Base-by-base conservation (phyloP, 306 rosid genomes). In the Dicorynia guianensis region DNA sequence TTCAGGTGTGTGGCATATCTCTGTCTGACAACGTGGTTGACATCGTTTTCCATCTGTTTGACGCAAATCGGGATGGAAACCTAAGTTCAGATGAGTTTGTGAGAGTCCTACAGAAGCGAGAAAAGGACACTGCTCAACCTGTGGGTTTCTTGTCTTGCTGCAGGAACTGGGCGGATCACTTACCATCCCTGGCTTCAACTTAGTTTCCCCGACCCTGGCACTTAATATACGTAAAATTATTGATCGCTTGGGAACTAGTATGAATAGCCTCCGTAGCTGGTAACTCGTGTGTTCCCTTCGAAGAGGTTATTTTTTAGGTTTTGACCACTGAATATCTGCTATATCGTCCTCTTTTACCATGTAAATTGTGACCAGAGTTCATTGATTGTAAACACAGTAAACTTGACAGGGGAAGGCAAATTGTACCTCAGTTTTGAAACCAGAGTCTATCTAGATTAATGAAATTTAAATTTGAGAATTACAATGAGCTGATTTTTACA, bases 41-140 rank as follows among this genome's bases (percentile, higher is more conserved):
- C 38, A 86, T 95, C 57, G 85, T 95, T 55, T 95, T 89, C 71
- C 90, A 86, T 72, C 71, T 92, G 79, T 95, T 95, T 15, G 99
- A 95, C 76, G 40, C 86, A 5, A 95, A 95, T 54, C 25, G 61
- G 39, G 99, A 92, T 59, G 97, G 96, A 60, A 74, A 58, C 64
- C 76, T 90, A 73, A 87, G 91, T 85, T 47, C 76, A 0, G 86
- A 87, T 11, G 99, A 95, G 82, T 89, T 95, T 59, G 50, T 89
- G 7, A 79, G 84, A 69, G 93, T 92, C 25, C 69, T 92, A 43
- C 89, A 83, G 72, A 83, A 82, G 30, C 80, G 92, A 43, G 93
- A 89, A 76, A 86, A 80, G 81, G 96, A 86, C 81, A 80, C 83
- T 11, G 86, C 85, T 72, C 96, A 90, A 20, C 93, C 88, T 7